Evolutionary conservation across 2,329 filamentous ascomycete genomes (phyloP).

Genomic region (Emergomyces pasteurianus): DNA sequence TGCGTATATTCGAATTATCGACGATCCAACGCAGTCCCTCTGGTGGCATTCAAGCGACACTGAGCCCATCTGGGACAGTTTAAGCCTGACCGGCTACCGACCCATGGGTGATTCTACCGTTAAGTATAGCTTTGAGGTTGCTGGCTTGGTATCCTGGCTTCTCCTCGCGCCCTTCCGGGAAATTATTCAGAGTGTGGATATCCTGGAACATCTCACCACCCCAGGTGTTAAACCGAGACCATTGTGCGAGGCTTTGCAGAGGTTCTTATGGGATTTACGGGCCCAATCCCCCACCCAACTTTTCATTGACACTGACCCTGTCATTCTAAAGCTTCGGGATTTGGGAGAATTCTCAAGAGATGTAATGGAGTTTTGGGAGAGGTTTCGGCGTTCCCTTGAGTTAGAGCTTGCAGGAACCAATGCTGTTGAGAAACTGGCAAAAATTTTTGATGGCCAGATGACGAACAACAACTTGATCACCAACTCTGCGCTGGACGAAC

Average conservation of each 20-base stretch:
- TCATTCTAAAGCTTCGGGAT: slow-evolving; percentile 30
- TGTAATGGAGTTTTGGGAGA: slow-evolving; percentile 45
- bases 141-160: slow-evolving; percentile 46
- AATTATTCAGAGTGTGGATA: slow-evolving; percentile 39
- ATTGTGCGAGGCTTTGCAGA: slow-evolving; percentile 40
- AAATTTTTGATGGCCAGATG: slow-evolving; percentile 34
- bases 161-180: slow-evolving; percentile 48
- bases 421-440: slow-evolving; percentile 28
- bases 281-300: slow-evolving; percentile 28
- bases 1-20: slow-evolving; percentile 48
- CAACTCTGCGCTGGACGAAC: slow-evolving; percentile 16
- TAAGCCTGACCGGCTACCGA: slow-evolving; percentile 46
- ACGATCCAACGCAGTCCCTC: slow-evolving; percentile 48
- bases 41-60: slow-evolving; percentile 48
- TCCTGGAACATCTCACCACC: slow-evolving; percentile 36
- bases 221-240: slow-evolving; percentile 39
- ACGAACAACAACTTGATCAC: slow-evolving; percentile 13
- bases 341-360: slow-evolving; percentile 37
- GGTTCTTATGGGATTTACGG: slow-evolving; percentile 40
- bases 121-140: slow-evolving; percentile 38
- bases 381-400: slow-evolving; percentile 40
- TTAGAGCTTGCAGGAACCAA: slow-evolving; percentile 39
- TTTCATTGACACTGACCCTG: slow-evolving; percentile 31
- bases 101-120: slow-evolving; percentile 36
- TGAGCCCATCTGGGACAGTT: slow-evolving; percentile 44